Evolutionary conservation across 2,329 filamentous ascomycete species (phyloP).

Genomic region (Stachybotrys elegans): DNA sequence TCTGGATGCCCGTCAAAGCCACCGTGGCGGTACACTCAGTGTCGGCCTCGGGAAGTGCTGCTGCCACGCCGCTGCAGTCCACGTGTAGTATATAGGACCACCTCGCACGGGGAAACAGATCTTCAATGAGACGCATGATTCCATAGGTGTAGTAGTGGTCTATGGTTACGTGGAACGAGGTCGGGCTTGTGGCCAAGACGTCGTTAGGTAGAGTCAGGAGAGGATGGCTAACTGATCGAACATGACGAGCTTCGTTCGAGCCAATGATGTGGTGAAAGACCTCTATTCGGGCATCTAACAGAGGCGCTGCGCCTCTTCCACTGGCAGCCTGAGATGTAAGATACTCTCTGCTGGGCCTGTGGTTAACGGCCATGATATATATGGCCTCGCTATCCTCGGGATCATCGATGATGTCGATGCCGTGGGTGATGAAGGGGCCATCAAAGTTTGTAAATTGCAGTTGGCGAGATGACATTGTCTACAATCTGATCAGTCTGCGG

Average conservation of each 20-base stretch:
- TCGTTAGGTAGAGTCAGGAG: slow-evolving; percentile 56
- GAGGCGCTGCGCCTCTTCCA: slow-evolving; percentile 11
- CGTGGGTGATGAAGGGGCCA: slow-evolving; percentile 52
- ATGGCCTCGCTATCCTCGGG: slow-evolving; percentile 34
- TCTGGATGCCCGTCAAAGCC: slow-evolving; percentile 40
- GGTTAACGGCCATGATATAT: slow-evolving; percentile 58
- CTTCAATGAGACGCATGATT: slow-evolving; percentile 39
- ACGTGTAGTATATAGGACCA: slow-evolving; percentile 48
- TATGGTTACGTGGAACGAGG: slow-evolving; percentile 54
- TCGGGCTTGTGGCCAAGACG: slow-evolving; percentile 40
- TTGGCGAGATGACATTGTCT: slow-evolving; percentile 3
- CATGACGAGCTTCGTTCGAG: slow-evolving; percentile 32
- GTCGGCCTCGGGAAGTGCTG: slow-evolving; percentile 15
- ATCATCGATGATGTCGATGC: slow-evolving; percentile 54
- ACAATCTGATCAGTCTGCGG: too few species aligned
- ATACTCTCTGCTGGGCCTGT: slow-evolving; percentile 44
- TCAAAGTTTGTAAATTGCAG: slow-evolving; percentile 46
- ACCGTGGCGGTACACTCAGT: slow-evolving; percentile 36
- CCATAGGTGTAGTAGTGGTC: slow-evolving; percentile 52
- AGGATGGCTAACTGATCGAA: slow-evolving; percentile 49
- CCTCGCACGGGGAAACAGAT: slow-evolving; percentile 29
- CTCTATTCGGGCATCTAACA: slow-evolving; percentile 49
- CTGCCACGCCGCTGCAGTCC: slow-evolving; percentile 22
- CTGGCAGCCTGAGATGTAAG: too few species aligned
- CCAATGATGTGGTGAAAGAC: slow-evolving; percentile 50